Base-by-base conservation (phyloP, 176 grass and related monocot species). In the Bolboschoenus planiculmis region DNA sequence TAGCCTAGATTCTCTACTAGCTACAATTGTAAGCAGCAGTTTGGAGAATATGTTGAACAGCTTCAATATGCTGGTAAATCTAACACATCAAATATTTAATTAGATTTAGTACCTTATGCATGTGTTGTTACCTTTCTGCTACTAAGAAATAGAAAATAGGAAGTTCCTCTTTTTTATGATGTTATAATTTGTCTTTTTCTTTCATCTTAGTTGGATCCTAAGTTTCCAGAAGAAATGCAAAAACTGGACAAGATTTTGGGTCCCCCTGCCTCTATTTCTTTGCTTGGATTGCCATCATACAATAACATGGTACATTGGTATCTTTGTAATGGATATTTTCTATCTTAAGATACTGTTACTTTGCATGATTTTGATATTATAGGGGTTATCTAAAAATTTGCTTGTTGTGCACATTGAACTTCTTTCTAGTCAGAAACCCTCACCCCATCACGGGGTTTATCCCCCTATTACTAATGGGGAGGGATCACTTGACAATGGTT, bases 1-100 rank as follows among this genome's bases (percentile, higher is more conserved):
- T 83, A 90, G 82, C 76, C 86, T 92, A 83, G 90, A 92, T 88
- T 92, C 86, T 27, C 66, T 95, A 81, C 35, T 90, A 90, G 78
- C 61, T 84, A 63, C 68, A 70, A 73, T 95, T 31, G 33, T 90
- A 63, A 90, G 86, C 81, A 75, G 88, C 10, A 80, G 29, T 65
- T 50, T 95, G 81, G 90, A 95, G 78, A 60, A 88, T 86, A 80
- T 85, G 65, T 68, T 83, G 78, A 92, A 84, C 76, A 21, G 51
- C 84, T 56, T 95, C 50, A 48, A 65, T 70, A 58, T 42, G 66
- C 78, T 72, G 90, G 93, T 95, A 84, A 78, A 84, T 43, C 86
- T 71, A 79, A 39, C 26, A 80, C 68, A 42, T 71, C 44, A 56
- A 55, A 39, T 16, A 2, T 54, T 85, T 54, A 50, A 67, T 31